Base-by-base conservation (phyloP, 305 asterid species). In the Rubia tinctorum region DNA sequence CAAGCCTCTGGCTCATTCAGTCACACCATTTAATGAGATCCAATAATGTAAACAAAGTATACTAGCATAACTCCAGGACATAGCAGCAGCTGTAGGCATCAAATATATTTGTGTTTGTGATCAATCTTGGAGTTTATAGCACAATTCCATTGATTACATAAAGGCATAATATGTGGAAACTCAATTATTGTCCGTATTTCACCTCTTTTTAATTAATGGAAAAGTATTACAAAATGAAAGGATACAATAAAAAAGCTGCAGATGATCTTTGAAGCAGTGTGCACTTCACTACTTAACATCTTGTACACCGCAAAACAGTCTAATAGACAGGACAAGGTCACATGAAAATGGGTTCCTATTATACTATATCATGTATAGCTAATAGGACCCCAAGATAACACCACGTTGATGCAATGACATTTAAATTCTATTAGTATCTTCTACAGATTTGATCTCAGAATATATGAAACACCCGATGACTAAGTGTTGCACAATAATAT, bases 1-100 rank as follows among this genome's bases (percentile, higher is more conserved):
- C 88, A 89, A 81, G 98, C 96, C 74, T 85, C 92, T 73, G 97
- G 95, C 72, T 86, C 89, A 45, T 93, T 96, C 63, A 75, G 78
- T 76, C 80, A 77, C 75, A 77, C 77, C 49, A 78, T 76, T 79
- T 78, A 80, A 64, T 84, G 80, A 69, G 49, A 79, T 34, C 56
- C 70, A 44, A 67, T 42, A 62, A 42, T 70, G 45, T 58, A 51
- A 20, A 55, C 53, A 44, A 15, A 20, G 43, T 30, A 78, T 71
- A 79, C 69, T 45, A 8, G 71, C 42, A 44, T 22, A 74, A 23
- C 30, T 55, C 40, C 45, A 39, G 72, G 76, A 39, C 23, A 53
- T 71, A 51, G 59, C 67, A 39, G 47, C 47, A 56, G 73, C 73
- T 60, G 71, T 73, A 80, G 86, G 82, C 76, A 75, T 30, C 76